A percentile compares a stretch with the other conserved stretches of the same genome.
These are phyloP conservation scores for Ustilago bromivora DNA, from an alignment of 1,284 basidiomycete genomes.

Conservation along the genomic window DNA sequence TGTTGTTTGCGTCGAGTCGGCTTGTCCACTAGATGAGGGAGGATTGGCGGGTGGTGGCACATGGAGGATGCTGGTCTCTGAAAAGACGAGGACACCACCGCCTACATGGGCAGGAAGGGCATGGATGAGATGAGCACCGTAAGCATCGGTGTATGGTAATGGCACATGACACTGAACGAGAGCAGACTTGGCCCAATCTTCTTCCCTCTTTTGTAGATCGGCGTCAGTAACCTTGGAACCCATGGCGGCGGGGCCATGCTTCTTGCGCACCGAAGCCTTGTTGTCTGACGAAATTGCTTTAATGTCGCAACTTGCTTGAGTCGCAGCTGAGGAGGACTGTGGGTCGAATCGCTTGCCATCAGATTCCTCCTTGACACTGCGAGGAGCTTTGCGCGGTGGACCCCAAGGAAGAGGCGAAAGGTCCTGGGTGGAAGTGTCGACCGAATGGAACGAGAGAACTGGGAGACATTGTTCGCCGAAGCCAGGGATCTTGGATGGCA, in stretches of 20 bases:
- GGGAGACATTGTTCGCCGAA: conserved; percentile 62
- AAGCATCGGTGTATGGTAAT: conserved; percentile 58
- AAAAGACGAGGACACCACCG: conserved; percentile 64
- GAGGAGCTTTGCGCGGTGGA: conserved; percentile 45
- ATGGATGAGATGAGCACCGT: conserved; percentile 57
- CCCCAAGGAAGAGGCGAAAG: conserved; percentile 60
- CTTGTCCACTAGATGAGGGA: not conserved
- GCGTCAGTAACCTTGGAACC: conserved; percentile 33
- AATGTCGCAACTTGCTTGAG: conserved; percentile 25
- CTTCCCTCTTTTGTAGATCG: conserved; percentile 45
- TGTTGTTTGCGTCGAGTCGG: not conserved
- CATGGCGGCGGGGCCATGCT: conserved; percentile 58
- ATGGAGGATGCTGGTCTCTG: conserved; percentile 57
- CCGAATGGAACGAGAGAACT: conserved; percentile 64
- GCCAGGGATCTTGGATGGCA: conserved; percentile 52
- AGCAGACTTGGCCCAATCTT: conserved; percentile 45
- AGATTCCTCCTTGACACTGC: conserved; percentile 14
- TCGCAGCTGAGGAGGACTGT: conserved; percentile 30
- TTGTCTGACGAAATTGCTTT: conserved; percentile 24
- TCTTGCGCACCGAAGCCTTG: conserved; percentile 25
- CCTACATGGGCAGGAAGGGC: conserved; percentile 57
- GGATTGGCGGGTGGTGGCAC: conserved; percentile 53
- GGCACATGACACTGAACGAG: conserved; percentile 64
- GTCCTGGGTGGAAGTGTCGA: conserved; percentile 47
- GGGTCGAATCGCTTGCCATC: conserved; percentile 21